Evolutionary conservation across 2,329 filamentous ascomycete species (phyloP), one percentile per base, ranked within the genome.

Genomic region (Colletotrichum sansevieriae): DNA sequence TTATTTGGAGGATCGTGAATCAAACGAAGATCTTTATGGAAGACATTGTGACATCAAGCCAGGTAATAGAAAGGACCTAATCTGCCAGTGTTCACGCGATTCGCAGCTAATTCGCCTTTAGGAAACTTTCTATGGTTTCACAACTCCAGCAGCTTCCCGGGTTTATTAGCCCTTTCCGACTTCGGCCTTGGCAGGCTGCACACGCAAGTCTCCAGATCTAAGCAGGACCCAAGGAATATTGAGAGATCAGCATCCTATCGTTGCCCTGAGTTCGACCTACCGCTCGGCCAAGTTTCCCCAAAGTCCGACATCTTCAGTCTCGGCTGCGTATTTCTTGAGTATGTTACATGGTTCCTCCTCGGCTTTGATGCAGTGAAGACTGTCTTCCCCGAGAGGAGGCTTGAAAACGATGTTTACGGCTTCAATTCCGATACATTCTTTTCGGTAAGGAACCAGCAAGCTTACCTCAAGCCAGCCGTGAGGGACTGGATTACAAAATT

Each of bases 221-320:
- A 56, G 15, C 64, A 63, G 37, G 64, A 67, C 3, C 64, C 64
- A 35, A 57, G 13, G 12, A 63, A 51, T 9, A 3, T 67, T 5
- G 64, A 67, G 20, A 49, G 64, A 39, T 73, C 76, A 0, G 75
- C 75, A 8, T 80, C 80, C 0, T 83, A 82, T 29, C 75, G 75
- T n/a, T 78, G 81, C 0, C 81, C 82, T 6, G 81, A 83, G 22
- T 75, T 76, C 33, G 75, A 76, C 5, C 18, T 79, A 0, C 18
- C 58, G 0, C 52, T 56, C 5, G 72, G 71, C 1, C 59, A 54
- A 5, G 76, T 81, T 1, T 67, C 64, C 0, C 58, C 58, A 3
- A 35, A 58, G 3, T 67, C 64, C 1, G 80, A 83, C 51, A 76
- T 80, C 0, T 80, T 77, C 73, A 77, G 74, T 33, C 71, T 81